These are phyloP conservation scores for Erodium chrysanthum DNA, from an alignment of 441 rosid genomes.

Conservation along the genomic window DNA sequence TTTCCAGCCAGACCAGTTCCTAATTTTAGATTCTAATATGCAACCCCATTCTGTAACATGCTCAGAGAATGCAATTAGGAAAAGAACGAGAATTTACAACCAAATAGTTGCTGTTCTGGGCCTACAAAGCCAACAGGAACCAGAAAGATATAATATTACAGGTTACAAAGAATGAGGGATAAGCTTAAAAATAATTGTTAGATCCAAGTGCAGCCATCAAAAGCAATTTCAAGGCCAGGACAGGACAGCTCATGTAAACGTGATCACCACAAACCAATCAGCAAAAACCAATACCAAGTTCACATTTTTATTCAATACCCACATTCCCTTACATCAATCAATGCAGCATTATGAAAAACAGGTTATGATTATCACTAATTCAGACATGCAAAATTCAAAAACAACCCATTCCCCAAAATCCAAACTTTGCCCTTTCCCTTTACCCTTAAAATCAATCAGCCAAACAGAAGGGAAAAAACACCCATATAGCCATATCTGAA, in stretches of 20 bases:
- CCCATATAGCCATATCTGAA: neutral
- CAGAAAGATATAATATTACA: neutral
- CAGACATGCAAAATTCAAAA: neutral
- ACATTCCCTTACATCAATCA: neutral
- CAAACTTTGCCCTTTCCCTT: neutral
- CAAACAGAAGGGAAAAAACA: neutral
- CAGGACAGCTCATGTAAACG: conserved; percentile 3
- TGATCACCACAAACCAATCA: neutral
- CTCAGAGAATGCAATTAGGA: neutral
- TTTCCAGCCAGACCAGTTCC: neutral
- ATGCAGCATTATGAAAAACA: neutral
- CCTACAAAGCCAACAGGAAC: neutral
- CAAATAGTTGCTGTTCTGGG: neutral
- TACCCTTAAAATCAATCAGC: neutral
- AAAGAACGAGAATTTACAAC: neutral
- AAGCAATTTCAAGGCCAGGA: neutral
- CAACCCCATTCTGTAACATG: neutral
- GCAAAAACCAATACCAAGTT: neutral
- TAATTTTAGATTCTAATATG: neutral
- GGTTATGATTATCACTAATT: neutral
- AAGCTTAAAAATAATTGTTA: neutral
- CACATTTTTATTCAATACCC: neutral
- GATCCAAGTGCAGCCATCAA: conserved; percentile 1
- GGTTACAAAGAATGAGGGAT: neutral
- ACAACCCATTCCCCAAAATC: neutral